phyloP scores from a whole-genome alignment of 2,329 filamentous ascomycete species.

The Colletotrichum camelliae region DNA sequence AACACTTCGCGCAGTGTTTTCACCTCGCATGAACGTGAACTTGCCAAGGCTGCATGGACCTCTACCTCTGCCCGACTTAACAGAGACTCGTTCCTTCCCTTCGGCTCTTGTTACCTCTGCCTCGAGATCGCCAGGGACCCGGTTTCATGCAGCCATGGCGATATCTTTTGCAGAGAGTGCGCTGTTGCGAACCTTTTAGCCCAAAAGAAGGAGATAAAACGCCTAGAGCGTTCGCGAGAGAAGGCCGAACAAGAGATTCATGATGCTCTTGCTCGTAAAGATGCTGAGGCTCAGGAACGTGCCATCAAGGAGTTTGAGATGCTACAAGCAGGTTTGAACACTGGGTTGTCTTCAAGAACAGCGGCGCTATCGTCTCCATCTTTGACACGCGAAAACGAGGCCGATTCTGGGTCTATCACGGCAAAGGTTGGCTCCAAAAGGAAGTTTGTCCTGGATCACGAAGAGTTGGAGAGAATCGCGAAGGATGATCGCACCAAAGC shows the following conservation, averaged over 20 bases:
- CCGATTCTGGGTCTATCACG: background rate
- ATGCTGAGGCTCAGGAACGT: conserved; percentile 72
- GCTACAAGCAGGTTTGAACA: conserved; percentile 72
- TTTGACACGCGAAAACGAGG: background rate
- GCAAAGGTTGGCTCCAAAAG: conserved; percentile 57
- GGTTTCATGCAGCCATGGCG: conserved; percentile 82
- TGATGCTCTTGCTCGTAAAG: conserved; percentile 63
- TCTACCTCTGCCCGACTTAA: conserved; percentile 82
- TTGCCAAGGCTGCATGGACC: conserved; percentile 84
- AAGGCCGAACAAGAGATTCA: conserved; percentile 65
- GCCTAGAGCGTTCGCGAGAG: conserved; percentile 71
- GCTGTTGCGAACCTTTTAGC: conserved; percentile 88
- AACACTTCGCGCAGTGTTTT: conserved; percentile 94
- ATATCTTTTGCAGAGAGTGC: conserved; percentile 96
- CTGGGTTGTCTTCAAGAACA: background rate
- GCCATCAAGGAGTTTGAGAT: conserved; percentile 85
- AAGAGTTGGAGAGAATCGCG: conserved; percentile 75
- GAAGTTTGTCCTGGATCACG: conserved; percentile 81
- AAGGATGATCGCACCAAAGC: conserved; percentile 73
- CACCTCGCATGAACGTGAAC: conserved; percentile 86
- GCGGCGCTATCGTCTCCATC: background rate
- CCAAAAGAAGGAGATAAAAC: conserved; percentile 90
- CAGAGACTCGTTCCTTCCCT: conserved; percentile 90
- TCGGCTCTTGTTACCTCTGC: conserved; percentile 88
- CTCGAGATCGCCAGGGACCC: conserved; percentile 82